These are phyloP conservation scores for Paxillus rubicundulus DNA, from an alignment of 768 basidiomycete species.

Conservation along the genomic window DNA sequence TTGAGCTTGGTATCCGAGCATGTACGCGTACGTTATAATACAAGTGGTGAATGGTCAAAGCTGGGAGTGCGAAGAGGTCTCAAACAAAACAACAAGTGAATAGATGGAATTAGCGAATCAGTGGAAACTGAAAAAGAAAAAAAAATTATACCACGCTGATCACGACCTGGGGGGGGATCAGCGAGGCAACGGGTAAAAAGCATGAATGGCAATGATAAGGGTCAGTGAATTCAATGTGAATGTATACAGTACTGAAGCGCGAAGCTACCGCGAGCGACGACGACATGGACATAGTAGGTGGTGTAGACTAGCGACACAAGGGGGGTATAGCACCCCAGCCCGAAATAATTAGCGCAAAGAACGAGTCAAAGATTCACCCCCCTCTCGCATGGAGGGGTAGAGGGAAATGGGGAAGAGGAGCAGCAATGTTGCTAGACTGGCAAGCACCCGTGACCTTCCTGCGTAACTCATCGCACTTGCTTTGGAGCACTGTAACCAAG, in stretches of 20 bases:
- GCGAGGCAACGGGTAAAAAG: slow-evolving; percentile 6
- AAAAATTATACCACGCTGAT: slow-evolving; percentile 13
- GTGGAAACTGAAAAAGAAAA: slow-evolving; percentile 3
- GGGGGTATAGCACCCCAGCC: slow-evolving; percentile 22
- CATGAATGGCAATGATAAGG: slow-evolving; percentile 2
- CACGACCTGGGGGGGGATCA: neutral
- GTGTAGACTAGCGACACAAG: slow-evolving; percentile 29
- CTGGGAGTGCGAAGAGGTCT: neutral
- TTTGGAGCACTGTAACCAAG: slow-evolving; percentile 41
- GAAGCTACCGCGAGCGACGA: slow-evolving; percentile 26
- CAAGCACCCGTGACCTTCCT: slow-evolving; percentile 51
- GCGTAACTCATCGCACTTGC: slow-evolving; percentile 48
- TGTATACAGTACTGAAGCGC: slow-evolving; percentile 27
- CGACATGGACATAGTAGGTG: slow-evolving; percentile 26
- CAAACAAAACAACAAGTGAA: neutral
- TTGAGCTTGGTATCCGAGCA: neutral
- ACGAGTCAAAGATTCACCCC: slow-evolving; percentile 14
- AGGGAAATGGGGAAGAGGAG: slow-evolving; percentile 39
- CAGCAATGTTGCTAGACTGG: slow-evolving; percentile 38
- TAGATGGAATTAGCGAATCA: slow-evolving; percentile 6
- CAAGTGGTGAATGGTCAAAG: slow-evolving; percentile 1
- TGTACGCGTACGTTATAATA: slow-evolving; percentile 18
- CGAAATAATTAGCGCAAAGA: neutral
- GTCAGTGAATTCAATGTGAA: slow-evolving; percentile 2
- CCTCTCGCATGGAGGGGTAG: slow-evolving; percentile 35